Evolutionary conservation across 148 eudicot species (phyloP).

Genomic region (Polygonum maritimum): DNA sequence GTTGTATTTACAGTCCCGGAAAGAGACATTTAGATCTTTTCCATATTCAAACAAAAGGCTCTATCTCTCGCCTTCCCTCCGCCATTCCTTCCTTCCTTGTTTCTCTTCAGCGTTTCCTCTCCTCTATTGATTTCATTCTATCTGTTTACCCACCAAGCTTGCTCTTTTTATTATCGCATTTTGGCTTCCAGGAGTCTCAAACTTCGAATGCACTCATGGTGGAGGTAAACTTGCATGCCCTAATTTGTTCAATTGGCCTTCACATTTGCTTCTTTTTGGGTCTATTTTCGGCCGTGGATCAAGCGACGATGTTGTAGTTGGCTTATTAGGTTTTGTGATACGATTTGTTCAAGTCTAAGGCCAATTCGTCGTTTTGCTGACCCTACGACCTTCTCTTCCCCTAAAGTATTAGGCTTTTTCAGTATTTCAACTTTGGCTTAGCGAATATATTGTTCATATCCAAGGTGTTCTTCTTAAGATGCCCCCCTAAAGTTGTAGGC

Average conservation of each 20-base stretch:
- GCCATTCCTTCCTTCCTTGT: neutral
- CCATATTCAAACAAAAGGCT: slow-evolving; percentile 4
- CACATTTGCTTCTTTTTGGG: neutral
- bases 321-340: neutral
- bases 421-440: neutral
- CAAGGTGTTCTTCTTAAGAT: neutral
- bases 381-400: neutral
- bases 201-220: neutral
- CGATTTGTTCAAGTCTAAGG: neutral
- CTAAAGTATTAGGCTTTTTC: too few relatives aligned
- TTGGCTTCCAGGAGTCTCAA: neutral
- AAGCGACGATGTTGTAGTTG: neutral
- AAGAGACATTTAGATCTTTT: neutral
- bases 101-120: neutral
- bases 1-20: too few relatives aligned
- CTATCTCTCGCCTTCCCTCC: slow-evolving; percentile 5
- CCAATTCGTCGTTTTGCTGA: neutral
- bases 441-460: neutral
- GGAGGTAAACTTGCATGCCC: slow-evolving; percentile 1
- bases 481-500: neutral
- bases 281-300: neutral
- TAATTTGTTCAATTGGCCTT: neutral
- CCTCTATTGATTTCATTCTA: neutral
- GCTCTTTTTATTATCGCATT: neutral
- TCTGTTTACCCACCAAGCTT: neutral